Evolutionary conservation across 169 alveolate genomes (phyloP).

Genomic region (Plasmodium chabaudi): DNA sequence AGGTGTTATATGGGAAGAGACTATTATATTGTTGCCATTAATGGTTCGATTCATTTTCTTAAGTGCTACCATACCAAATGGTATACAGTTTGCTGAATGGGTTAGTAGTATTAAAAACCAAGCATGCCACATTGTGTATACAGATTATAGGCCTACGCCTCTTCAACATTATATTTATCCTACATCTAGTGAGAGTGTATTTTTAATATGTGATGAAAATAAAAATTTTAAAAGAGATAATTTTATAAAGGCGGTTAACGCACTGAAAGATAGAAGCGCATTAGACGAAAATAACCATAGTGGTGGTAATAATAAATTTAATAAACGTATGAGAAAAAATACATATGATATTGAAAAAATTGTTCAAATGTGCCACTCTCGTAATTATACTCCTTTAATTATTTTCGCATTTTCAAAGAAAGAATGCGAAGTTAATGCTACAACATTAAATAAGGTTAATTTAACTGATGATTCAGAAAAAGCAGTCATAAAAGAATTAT

Average conservation of each 20-base stretch:
- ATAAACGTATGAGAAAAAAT: conserved; percentile 65
- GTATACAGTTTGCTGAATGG: conserved; percentile 99
- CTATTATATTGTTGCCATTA: conserved; percentile 95
- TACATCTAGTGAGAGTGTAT: conserved; percentile 95
- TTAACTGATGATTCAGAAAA: conserved; percentile 89
- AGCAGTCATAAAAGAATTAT: conserved; percentile 93
- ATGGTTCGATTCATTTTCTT: conserved; percentile 96
- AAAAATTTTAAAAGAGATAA: conserved; percentile 89
- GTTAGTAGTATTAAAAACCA: conserved; percentile 96
- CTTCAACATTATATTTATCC: conserved; percentile 97
- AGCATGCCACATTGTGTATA: conserved; percentile 98
- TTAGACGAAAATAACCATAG: conserved; percentile 78
- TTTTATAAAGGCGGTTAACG: conserved; percentile 77
- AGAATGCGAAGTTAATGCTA: conserved; percentile 97
- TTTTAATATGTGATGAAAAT: conserved; percentile 96
- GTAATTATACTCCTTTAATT: conserved; percentile 95
- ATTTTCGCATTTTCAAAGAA: conserved; percentile 97
- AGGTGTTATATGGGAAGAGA: conserved; percentile 99
- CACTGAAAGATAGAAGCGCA: conserved; percentile 86
- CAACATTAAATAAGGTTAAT: conserved; percentile 87
- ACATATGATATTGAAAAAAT: conserved; percentile 92
- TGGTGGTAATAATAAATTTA: conserved; percentile 71
- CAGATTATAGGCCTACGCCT: conserved; percentile 99
- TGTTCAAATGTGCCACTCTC: conserved; percentile 93
- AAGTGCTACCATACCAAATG: conserved; percentile 99